Evolutionary conservation across 495 filamentous ascomycete species (phyloP), one percentile per base, ranked within the genome.

Genomic region (Aspergillus kassunensis): DNA sequence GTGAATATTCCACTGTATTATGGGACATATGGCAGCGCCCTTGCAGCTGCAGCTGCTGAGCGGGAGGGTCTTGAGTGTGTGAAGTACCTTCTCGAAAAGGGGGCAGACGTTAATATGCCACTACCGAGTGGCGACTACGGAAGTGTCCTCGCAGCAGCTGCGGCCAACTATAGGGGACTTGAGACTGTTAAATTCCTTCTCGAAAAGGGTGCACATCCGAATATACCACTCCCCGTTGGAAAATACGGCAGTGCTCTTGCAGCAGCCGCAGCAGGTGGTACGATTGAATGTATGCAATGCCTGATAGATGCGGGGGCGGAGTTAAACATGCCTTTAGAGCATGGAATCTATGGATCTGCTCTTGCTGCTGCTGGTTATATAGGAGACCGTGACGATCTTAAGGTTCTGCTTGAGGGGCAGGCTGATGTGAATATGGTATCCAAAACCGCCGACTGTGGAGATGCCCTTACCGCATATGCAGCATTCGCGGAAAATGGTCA

Each of bases 31-130:
- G 55, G 53, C 6, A 56, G 34, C 47, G 45, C 60, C 20, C 49
- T 65, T 25, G 65, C 65, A 12, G 55, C 56, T 25, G 65, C 65
- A 12, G 55, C 56, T 40, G 53, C 54, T 13, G 30, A 34, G 24
- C 25, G 44, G 8, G 46, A 46, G 2, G 23, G 44, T 20, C 42
- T 51, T 30, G 46, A 65, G 6, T 29, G 51, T 19, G 44, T 51
- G 9, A n/a, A 62, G 39, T 33, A 53, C 11, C 40, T 69, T 10
- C 24, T 67, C 2, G 47, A 62, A 4, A 52, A 36, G 27, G 65
- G 65, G 9, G 64, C 60, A 7, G 56, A 69, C 59, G 53, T 65
- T 6, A 65, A 68, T 47, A 44, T 54, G 35, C 34, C 23, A 4
- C 34, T 55, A 11, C n/a, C 53, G 30, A 16, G 31, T 12, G 55